phyloP scores from a whole-genome alignment of 169 alveolate genomes.

The Plasmodium knowlesi region DNA sequence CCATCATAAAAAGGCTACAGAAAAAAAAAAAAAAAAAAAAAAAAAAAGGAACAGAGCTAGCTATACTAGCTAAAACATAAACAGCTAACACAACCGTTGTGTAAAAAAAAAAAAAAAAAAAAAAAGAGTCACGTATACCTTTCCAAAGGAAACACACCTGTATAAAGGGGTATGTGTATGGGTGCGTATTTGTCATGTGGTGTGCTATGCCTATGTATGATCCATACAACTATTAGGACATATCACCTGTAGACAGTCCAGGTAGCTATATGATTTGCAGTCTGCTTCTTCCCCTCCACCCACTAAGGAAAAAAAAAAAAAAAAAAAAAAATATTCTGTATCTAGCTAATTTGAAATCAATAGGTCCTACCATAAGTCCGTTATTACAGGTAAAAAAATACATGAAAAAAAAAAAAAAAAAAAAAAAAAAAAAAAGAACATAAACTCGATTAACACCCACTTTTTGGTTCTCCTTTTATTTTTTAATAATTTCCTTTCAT shows the following conservation, averaged over 20 bases:
- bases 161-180: neutral
- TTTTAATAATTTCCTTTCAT: neutral
- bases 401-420: neutral
- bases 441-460: neutral
- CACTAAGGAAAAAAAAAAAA: neutral
- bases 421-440: neutral
- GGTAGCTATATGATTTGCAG: neutral
- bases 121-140: neutral
- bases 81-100: neutral
- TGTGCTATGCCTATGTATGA: too few species aligned
- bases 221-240: neutral
- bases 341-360: slow-evolving; percentile 7
- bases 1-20: too few species aligned
- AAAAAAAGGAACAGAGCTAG: neutral
- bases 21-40: too few species aligned
- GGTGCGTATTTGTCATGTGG: too few species aligned
- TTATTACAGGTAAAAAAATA: neutral
- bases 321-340: neutral
- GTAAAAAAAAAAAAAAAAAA: neutral
- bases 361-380: neutral
- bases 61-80: neutral
- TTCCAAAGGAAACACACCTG: neutral
- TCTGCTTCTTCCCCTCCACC: neutral
- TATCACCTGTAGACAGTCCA: neutral
- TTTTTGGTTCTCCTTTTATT: neutral